Conservation (phyloP, 2,329 filamentous ascomycete species). For the Xylaria sp. region DNA sequence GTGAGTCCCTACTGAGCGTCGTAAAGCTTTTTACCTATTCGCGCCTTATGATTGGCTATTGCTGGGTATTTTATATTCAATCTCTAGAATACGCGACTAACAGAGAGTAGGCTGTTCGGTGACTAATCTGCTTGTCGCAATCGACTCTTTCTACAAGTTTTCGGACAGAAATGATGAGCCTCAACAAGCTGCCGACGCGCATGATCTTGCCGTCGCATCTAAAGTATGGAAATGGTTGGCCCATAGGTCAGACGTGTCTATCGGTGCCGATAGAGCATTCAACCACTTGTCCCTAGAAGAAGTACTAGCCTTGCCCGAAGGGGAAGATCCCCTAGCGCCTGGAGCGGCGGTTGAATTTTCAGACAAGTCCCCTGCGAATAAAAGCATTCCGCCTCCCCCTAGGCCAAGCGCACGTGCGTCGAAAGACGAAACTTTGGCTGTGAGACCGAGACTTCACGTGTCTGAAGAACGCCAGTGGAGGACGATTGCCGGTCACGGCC, state of each 20-base stretch:
- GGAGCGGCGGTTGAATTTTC: constrained; percentile 5
- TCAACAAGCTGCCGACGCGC: constrained; percentile 28
- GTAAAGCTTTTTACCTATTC: constrained; percentile 7
- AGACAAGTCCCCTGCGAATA: constrained; percentile 3
- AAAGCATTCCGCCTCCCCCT: background rate
- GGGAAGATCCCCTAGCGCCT: constrained; percentile 33
- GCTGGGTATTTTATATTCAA: background rate
- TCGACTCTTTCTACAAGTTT: constrained; percentile 45
- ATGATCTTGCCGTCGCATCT: constrained; percentile 52
- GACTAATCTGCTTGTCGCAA: constrained; percentile 43
- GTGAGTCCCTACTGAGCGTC: constrained; percentile 48
- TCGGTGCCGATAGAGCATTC: constrained; percentile 52
- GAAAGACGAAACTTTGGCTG: constrained; percentile 18
- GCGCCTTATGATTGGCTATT: constrained; percentile 21
- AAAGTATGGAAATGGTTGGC: constrained; percentile 58
- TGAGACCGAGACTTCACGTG: constrained; percentile 56
- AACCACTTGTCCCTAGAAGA: constrained; percentile 56
- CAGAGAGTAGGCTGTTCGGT: constrained; percentile 46
- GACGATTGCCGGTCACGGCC: constrained; percentile 67
- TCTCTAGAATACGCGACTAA: constrained; percentile 35
- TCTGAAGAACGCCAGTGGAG: constrained; percentile 69
- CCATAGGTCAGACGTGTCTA: constrained; percentile 54
- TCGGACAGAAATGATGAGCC: background rate
- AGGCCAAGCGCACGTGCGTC: constrained; percentile 1
- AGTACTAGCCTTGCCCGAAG: constrained; percentile 53